Percentiles rank a stretch among this genome's conserved stretches.
These are phyloP conservation scores for Pisolithus tinctorius DNA, from an alignment of 768 basidiomycete genomes.

Conservation along the genomic window DNA sequence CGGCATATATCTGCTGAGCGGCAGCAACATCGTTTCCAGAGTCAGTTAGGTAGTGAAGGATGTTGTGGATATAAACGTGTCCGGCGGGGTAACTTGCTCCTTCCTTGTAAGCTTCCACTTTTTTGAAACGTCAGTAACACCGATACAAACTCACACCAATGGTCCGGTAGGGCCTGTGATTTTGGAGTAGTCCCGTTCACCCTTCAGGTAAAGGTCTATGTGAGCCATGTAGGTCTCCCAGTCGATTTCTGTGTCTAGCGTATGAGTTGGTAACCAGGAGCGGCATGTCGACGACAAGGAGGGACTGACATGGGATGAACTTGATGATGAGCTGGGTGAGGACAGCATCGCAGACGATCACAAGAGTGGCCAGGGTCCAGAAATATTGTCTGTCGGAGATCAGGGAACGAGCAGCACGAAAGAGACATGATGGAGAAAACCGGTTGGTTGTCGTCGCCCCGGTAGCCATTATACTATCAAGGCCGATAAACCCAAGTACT, in stretches of 20 bases:
- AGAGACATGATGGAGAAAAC: background rate
- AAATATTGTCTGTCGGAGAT: conserved; percentile 56
- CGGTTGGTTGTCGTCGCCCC: background rate
- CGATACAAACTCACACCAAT: conserved; percentile 58
- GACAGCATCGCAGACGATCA: conserved; percentile 67
- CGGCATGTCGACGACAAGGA: conserved; percentile 3
- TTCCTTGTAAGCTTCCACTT: background rate
- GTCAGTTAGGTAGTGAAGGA: conserved; percentile 59
- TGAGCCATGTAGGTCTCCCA: conserved; percentile 96
- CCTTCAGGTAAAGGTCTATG: conserved; percentile 66
- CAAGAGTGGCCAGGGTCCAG: conserved; percentile 55
- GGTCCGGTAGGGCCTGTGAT: conserved; percentile 91
- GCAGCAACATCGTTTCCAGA: conserved; percentile 50
- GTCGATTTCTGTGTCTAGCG: conserved; percentile 94
- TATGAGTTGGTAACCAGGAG: conserved; percentile 11
- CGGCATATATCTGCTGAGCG: conserved; percentile 76
- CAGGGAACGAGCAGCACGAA: conserved; percentile 9
- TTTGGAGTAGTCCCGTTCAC: conserved; percentile 74
- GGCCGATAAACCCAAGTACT: no score
- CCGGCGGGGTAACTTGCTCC: conserved; percentile 84
- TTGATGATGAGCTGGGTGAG: conserved; percentile 77
- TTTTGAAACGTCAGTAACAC: background rate
- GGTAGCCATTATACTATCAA: no score
- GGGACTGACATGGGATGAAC: conserved; percentile 71
- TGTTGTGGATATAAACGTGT: conserved; percentile 76